Percentiles rank a stretch among this genome's conserved stretches.
Conservation (phyloP, 2,329 filamentous ascomycete genomes). For the Pezicula carpinea region DNA sequence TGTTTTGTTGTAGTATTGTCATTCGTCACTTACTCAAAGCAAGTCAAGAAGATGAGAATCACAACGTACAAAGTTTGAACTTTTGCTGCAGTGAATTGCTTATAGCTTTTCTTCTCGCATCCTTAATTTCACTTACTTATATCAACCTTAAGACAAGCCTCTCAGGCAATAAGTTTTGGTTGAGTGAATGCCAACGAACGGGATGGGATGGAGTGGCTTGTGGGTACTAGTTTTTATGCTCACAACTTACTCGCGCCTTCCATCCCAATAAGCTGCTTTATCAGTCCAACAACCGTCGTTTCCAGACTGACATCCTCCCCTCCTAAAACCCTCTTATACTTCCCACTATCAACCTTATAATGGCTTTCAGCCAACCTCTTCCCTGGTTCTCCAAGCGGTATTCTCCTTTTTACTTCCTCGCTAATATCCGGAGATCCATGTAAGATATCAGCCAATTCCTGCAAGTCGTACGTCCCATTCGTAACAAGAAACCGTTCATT, state of each 20-base stretch:
- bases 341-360: conserved; percentile 37
- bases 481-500: conserved; percentile 24
- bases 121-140: no score
- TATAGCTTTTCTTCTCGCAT: no score
- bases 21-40: no score
- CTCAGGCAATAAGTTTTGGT: no score
- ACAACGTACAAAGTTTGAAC: no score
- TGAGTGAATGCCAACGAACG: no score
- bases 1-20: background rate
- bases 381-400: conserved; percentile 22
- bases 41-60: no score
- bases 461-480: conserved; percentile 24
- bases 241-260: background rate
- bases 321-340: background rate
- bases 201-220: no score
- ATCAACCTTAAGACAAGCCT: no score
- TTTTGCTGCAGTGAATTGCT: no score
- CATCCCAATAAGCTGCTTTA: background rate
- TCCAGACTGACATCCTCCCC: conserved; percentile 30
- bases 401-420: conserved; percentile 9
- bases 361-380: conserved; percentile 20
- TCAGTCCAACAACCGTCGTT: background rate
- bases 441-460: conserved; percentile 27
- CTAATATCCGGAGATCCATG: conserved; percentile 10
- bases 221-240: no score